A percentile compares a stretch with the other conserved stretches of the same genome.
Evolutionary conservation across 345 rosid genomes (phyloP).

Genomic region (Orychophragmus violaceus): DNA sequence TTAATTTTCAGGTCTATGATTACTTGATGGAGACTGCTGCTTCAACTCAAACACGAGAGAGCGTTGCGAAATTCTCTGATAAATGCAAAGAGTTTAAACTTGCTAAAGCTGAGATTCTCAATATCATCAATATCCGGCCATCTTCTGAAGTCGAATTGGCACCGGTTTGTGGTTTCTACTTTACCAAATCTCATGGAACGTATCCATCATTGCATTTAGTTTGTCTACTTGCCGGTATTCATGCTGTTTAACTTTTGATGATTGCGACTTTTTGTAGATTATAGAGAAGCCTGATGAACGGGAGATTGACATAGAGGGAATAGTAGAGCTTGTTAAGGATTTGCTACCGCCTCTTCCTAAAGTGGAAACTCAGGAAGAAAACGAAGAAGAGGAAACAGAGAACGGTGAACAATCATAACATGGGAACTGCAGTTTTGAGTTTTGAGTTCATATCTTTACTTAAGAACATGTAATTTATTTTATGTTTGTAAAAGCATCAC

Average conservation of each 20-base stretch:
- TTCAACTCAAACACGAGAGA: slow-evolving; percentile 55
- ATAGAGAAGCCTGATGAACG: slow-evolving; percentile 10
- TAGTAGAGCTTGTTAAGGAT: slow-evolving; percentile 22
- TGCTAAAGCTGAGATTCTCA: slow-evolving; percentile 78
- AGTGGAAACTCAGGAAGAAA: background rate
- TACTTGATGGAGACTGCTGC: slow-evolving; percentile 54
- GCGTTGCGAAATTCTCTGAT: slow-evolving; percentile 39
- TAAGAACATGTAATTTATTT: background rate
- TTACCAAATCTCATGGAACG: background rate
- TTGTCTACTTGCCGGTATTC: background rate
- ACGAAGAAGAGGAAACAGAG: slow-evolving; percentile 18
- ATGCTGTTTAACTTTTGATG: background rate
- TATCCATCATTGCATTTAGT: background rate
- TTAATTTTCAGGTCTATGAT: slow-evolving; percentile 56
- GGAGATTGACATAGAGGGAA: background rate
- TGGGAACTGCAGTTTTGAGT: background rate
- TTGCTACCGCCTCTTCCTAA: slow-evolving; percentile 26
- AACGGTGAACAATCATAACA: background rate
- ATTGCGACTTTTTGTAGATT: slow-evolving; percentile 18
- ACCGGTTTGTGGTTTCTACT: slow-evolving; percentile 37
- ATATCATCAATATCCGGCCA: slow-evolving; percentile 59
- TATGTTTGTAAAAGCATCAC: background rate
- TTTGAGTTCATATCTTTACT: background rate
- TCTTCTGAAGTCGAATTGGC: slow-evolving; percentile 42
- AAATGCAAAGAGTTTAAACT: slow-evolving; percentile 53